Evolutionary conservation across 2,329 filamentous ascomycete genomes (phyloP).

Genomic region (Fusarium napiforme): DNA sequence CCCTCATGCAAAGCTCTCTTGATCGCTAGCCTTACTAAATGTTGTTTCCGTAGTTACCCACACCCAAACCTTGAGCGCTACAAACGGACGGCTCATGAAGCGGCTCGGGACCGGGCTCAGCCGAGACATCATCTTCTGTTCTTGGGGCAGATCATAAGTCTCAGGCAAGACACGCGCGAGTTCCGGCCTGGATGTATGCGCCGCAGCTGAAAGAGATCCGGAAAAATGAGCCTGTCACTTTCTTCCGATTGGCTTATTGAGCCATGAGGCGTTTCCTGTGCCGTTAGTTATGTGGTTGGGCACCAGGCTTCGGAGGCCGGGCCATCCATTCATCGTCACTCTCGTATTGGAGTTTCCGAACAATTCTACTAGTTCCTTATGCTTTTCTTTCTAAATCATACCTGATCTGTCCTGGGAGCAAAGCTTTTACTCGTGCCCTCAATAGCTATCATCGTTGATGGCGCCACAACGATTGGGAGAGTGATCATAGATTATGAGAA

Average conservation of each 20-base stretch:
- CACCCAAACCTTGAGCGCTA: neutral
- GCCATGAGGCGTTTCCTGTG: neutral
- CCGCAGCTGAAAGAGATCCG: neutral
- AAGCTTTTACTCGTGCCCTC: rapidly evolving
- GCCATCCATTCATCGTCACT: neutral
- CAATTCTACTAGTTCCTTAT: rapidly evolving
- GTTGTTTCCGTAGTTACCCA: neutral
- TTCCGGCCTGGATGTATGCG: neutral
- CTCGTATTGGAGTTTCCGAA: rapidly evolving
- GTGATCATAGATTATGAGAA: rapidly evolving
- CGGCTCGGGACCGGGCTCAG: neutral
- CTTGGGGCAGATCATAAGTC: neutral
- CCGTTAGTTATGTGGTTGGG: neutral
- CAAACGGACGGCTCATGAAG: neutral
- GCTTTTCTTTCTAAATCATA: neutral
- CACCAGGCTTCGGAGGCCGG: neutral
- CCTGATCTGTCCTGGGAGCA: rapidly evolving
- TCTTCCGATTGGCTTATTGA: neutral
- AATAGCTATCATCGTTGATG: rapidly evolving
- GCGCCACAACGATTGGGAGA: rapidly evolving
- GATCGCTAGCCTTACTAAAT: rapidly evolving
- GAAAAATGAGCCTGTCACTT: rapidly evolving
- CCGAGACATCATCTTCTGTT: neutral
- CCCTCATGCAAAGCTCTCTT: rapidly evolving
- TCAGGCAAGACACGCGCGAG: neutral